Base-by-base conservation (phyloP, 2,329 filamentous ascomycete genomes). In the Helminthosporium solani region DNA sequence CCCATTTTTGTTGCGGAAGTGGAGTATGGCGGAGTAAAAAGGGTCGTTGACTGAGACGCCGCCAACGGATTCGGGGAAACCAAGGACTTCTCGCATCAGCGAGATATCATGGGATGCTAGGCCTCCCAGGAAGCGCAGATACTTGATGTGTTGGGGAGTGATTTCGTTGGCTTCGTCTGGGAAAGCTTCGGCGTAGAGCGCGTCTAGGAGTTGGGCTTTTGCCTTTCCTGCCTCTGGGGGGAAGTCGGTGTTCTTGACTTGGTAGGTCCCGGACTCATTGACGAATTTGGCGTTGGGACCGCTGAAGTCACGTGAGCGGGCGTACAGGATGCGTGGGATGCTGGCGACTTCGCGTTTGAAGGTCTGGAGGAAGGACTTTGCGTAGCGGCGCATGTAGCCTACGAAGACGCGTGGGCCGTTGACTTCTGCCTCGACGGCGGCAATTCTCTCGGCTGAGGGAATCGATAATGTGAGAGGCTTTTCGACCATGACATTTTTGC, bases 351-450 rank as follows among this genome's bases (percentile, higher is more conserved):
- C 82, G 5, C 23, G 23, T 47, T 75, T 70, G 33, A 84, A 73
- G 0, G 78, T 75, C 19, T 79, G 72, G 0, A 72, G 64, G 51
- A 84, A 84, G 0, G 75, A 73, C 0, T 77, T 66, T 0, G 83
- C 81, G 55, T 84, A 83, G n/a, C 82, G 73, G 16, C 83, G 71
- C 73, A 82, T 83, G 44, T 80, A 82, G 2, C 81, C 81, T 0
- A 86, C 79, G 56, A 85, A 80, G 2, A 83, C 73, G 23, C 3
- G 67, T 11, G 15, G 5, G 69, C 72, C 72, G 9, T 61, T 55
- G 2, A 66, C 61, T 0, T 73, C 54, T 15, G 65, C 61, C 57
- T 83, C 77, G 0, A 80, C 80, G 0, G 68, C 74, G 23, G 77
- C 65, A 18, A 86, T 75, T 0, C 66, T 59, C 20, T 76, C 64